Evolutionary conservation across 2,329 filamentous ascomycete species (phyloP).

Genomic region (Aureobasidium leucospermi): DNA sequence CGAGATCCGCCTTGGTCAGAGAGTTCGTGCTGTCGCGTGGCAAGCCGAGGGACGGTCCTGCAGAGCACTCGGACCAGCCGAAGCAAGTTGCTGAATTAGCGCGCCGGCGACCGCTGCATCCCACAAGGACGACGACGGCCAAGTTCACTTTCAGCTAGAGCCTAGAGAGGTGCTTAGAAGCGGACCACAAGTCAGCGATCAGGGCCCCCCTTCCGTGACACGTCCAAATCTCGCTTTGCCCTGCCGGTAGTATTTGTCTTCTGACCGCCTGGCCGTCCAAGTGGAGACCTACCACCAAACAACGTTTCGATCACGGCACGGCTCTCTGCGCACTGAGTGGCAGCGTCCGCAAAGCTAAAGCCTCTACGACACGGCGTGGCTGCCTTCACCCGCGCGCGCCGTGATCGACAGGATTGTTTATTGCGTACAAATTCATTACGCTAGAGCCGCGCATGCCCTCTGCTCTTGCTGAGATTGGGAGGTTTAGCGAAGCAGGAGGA

Average conservation of each 20-base stretch:
- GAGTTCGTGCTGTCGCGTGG: constrained; percentile 13
- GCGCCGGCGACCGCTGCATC: neutral
- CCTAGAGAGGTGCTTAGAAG: neutral
- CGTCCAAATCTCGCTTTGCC: constrained; percentile 14
- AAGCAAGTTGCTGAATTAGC: constrained; percentile 1
- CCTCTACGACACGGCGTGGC: neutral
- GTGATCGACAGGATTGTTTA: constrained; percentile 9
- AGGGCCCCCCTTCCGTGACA: constrained; percentile 5
- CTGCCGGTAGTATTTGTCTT: constrained; percentile 12
- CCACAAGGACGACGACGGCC: neutral
- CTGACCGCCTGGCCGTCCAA: constrained; percentile 8
- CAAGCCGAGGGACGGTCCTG: constrained; percentile 6
- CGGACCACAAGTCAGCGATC: neutral
- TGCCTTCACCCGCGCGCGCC: neutral
- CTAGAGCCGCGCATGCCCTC: constrained; percentile 8
- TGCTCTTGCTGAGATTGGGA: neutral
- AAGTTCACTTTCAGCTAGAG: neutral
- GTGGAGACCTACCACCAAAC: constrained; percentile 9
- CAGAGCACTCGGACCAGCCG: constrained; percentile 9
- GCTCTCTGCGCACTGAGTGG: constrained; percentile 10
- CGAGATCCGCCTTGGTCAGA: constrained; percentile 11
- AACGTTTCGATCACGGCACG: constrained; percentile 14
- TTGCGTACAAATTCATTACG: constrained; percentile 12
- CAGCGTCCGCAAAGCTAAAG: constrained; percentile 9
- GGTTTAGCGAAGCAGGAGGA: constrained; percentile 3